These are phyloP conservation scores for Acidomyces sp. DNA, from an alignment of 495 filamentous ascomycete species.

Conservation along the genomic window DNA sequence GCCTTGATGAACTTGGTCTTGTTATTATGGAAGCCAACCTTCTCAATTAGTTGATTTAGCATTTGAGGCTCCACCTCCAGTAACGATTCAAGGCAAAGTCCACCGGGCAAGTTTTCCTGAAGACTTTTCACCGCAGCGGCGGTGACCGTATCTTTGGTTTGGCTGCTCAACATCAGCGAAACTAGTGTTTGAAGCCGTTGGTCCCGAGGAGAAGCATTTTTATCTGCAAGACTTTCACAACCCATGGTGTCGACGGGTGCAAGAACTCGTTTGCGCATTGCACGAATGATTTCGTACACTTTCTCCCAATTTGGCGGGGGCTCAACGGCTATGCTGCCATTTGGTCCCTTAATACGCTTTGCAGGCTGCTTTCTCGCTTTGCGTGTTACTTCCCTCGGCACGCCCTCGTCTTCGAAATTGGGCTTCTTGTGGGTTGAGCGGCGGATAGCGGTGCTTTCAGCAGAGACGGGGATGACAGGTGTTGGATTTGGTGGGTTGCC, in stretches of 20 bases:
- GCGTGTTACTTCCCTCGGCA: constrained; percentile 22
- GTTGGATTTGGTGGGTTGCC: background rate
- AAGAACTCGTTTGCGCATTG: constrained; percentile 60
- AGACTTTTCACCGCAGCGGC: constrained; percentile 71
- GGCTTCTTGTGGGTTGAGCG: constrained; percentile 12
- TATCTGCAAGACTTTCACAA: constrained; percentile 63
- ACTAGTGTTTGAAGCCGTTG: constrained; percentile 83
- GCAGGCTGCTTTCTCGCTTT: constrained; percentile 49
- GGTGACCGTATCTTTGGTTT: constrained; percentile 92
- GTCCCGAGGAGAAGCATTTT: constrained; percentile 41
- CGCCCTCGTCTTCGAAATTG: constrained; percentile 7
- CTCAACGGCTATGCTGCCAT: constrained; percentile 41
- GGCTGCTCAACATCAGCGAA: constrained; percentile 87
- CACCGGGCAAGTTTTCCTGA: constrained; percentile 55
- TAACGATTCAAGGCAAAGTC: constrained; percentile 66
- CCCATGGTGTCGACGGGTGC: constrained; percentile 98
- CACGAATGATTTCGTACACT: constrained; percentile 62
- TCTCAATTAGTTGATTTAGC: constrained; percentile 68
- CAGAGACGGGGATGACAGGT: background rate
- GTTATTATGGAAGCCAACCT: constrained; percentile 91
- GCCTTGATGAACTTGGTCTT: constrained; percentile 85
- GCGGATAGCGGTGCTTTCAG: constrained; percentile 1
- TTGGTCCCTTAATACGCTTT: constrained; percentile 44
- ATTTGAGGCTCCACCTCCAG: constrained; percentile 52
- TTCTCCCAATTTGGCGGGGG: constrained; percentile 76